Evolutionary conservation across 371 early-diverging fungal species (phyloP).

Genomic region (Rhizopus delemar): DNA sequence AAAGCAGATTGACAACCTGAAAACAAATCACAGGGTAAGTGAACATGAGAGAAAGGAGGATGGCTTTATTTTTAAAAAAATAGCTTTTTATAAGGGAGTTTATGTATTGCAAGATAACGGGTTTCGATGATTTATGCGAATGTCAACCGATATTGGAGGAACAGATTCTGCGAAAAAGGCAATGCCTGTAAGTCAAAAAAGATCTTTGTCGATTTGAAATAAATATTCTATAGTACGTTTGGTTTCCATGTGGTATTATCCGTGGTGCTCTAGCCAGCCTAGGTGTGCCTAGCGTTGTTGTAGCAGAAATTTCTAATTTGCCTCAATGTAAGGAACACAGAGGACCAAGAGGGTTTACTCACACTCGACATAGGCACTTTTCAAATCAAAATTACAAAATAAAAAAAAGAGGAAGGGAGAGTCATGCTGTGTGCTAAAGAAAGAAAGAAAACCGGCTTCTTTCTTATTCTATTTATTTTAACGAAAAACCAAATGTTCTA

Average conservation of each 20-base stretch:
- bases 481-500: constrained; percentile 13
- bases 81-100: constrained; percentile 68
- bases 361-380: constrained; percentile 61
- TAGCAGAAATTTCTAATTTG: constrained; percentile 84
- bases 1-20: constrained; percentile 95
- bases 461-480: constrained; percentile 11
- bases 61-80: not conserved
- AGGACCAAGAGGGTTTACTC: not conserved
- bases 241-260: constrained; percentile 95
- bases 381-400: constrained; percentile 68
- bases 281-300: constrained; percentile 82
- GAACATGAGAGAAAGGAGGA: not conserved
- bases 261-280: constrained; percentile 89
- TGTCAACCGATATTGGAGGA: constrained; percentile 79
- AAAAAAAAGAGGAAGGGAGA: constrained; percentile 15
- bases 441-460: constrained; percentile 12
- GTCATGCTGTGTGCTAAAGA: not conserved
- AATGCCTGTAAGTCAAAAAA: constrained; percentile 61
- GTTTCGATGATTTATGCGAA: constrained; percentile 90
- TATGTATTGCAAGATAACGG: constrained; percentile 97
- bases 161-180: constrained; percentile 80
- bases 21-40: constrained; percentile 93
- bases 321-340: constrained; percentile 79
- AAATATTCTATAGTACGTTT: constrained; percentile 66
- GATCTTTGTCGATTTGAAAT: not conserved